phyloP scores from a whole-genome alignment of 2,329 filamentous ascomycete species.

The Aspergillus sp. region DNA sequence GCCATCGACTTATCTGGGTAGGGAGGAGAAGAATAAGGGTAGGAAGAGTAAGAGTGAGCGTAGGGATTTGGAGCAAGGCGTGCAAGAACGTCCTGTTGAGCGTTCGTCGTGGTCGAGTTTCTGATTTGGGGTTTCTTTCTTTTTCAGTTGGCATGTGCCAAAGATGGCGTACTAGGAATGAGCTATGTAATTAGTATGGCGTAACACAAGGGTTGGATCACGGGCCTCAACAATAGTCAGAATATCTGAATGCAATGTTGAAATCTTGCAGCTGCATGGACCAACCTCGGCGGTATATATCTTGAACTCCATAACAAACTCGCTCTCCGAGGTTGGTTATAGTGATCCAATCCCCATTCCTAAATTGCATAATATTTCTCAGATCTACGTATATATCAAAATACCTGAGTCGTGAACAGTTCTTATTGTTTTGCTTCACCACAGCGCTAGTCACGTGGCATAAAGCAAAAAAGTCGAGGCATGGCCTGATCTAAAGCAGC shows the following conservation, averaged over 20 bases:
- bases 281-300: background rate
- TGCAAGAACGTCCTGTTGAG: background rate
- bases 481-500: background rate
- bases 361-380: too few species aligned
- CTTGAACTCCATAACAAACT: too few species aligned
- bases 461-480: background rate
- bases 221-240: background rate
- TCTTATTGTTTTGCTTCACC: background rate
- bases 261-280: background rate
- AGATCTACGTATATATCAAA: too few species aligned
- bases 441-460: background rate
- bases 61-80: background rate
- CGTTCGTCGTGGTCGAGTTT: background rate
- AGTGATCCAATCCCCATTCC: too few species aligned
- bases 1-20: constrained; percentile 21
- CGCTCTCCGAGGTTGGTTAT: too few species aligned
- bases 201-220: background rate
- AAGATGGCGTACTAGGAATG: background rate
- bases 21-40: background rate
- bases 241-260: background rate
- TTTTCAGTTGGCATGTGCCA: background rate
- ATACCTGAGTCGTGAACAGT: background rate
- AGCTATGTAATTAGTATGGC: background rate
- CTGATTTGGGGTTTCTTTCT: background rate
- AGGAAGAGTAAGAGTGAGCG: background rate